Conservation (phyloP, 352 stramenopile species). For the Globisporangium orthogonon region DNA sequence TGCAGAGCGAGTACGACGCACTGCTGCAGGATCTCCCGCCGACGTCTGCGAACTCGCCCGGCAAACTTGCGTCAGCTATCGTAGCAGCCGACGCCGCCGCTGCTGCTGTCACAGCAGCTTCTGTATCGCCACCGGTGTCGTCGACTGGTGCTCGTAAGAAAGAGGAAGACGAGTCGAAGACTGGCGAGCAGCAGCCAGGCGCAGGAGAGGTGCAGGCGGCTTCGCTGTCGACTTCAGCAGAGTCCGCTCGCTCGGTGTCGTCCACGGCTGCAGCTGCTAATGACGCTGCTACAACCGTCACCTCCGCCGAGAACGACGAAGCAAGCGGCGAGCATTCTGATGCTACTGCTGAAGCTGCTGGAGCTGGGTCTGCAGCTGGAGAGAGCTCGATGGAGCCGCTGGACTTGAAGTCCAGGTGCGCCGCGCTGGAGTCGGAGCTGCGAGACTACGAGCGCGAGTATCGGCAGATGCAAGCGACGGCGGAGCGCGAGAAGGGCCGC, state of each 20-base stretch:
- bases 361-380: slow-evolving; percentile 16
- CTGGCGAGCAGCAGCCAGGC: slow-evolving; percentile 5
- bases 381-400: slow-evolving; percentile 38
- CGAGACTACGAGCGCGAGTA: slow-evolving; percentile 72
- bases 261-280: not conserved
- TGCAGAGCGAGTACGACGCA: slow-evolving; percentile 65
- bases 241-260: not conserved
- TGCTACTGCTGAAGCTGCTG: not conserved
- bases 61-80: slow-evolving; percentile 30
- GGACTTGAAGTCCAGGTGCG: slow-evolving; percentile 43
- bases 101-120: not conserved
- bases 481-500: slow-evolving; percentile 54
- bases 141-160: slow-evolving; percentile 19
- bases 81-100: slow-evolving; percentile 19
- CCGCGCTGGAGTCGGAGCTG: slow-evolving; percentile 49
- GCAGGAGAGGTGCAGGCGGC: not conserved
- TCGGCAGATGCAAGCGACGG: slow-evolving; percentile 37
- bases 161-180: slow-evolving; percentile 15
- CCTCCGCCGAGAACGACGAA: not conserved
- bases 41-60: slow-evolving; percentile 21
- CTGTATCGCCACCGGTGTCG: not conserved
- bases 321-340: not conserved
- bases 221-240: not conserved
- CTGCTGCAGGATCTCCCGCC: slow-evolving; percentile 51
- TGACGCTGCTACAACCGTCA: not conserved